phyloP scores from a whole-genome alignment of 163 green algal species.

The Chlamydomonas reinhardtii region DNA sequence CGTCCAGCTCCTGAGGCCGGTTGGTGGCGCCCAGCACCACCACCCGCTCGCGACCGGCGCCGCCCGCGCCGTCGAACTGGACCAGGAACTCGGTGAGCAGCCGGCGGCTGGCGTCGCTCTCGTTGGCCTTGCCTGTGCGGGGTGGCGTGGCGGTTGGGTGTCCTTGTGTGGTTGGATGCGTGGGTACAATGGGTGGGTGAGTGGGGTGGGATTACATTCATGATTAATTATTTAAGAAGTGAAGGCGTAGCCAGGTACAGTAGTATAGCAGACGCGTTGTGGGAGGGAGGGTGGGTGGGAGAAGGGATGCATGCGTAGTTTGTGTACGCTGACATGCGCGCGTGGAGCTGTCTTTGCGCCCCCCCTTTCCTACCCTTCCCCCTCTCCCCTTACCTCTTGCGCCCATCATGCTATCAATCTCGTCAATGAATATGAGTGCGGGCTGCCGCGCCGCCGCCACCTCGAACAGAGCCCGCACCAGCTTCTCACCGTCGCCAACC shows the following conservation, averaged over 20 bases:
- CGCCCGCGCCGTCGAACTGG: constrained; percentile 82
- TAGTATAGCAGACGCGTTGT: no score
- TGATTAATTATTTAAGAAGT: no score
- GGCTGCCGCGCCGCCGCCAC: constrained; percentile 78
- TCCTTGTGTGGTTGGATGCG: no score
- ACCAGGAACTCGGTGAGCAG: constrained; percentile 99
- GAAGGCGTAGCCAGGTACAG: no score
- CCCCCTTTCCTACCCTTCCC: no score
- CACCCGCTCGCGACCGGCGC: constrained; percentile 25
- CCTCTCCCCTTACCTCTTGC: neutral
- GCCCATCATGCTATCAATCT: constrained; percentile 87
- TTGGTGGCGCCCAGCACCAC: constrained; percentile 65
- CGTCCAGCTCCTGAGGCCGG: constrained; percentile 83
- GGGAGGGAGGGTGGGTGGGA: no score
- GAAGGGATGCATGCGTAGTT: no score
- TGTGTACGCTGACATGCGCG: no score
- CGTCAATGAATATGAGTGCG: constrained; percentile 94
- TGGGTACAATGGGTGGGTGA: no score
- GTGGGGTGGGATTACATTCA: no score
- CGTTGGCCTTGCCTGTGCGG: constrained; percentile 49
- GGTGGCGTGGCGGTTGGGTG: no score
- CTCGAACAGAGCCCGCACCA: constrained; percentile 73
- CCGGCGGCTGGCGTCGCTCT: constrained; percentile 93
- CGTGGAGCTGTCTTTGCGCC: no score
- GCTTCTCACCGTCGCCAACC: constrained; percentile 91